Base-by-base conservation (phyloP, 73 alveolate species). In the Stentor coeruleus region DNA sequence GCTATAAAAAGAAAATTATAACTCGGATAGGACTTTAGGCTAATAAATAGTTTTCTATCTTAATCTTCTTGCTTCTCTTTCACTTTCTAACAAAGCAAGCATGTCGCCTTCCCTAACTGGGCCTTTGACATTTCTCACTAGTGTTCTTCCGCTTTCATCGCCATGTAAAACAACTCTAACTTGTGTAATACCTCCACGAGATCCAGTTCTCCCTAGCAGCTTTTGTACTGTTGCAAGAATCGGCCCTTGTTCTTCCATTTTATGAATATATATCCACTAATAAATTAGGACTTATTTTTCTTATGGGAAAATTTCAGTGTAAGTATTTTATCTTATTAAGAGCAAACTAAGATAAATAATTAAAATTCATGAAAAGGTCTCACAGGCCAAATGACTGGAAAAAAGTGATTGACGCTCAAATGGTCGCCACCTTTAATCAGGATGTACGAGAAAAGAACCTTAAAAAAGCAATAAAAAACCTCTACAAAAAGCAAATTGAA, bases 171-270 rank as follows among this genome's bases (percentile, higher is more conserved):
- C 84, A 76, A 87, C 97, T 60, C 90, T 95, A 74, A 97, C 99
- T 90, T 97, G 99, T 83, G 98, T 96, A 83, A 97, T 96, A 76
- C 99, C 99, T 57, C 99, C 99, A 87, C 99, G 96, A 82, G 99
- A 96, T 4, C 99, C 99, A 82, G 88, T 72, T 35, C 85, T 41
- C 14, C 89, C 89, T 74, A 83, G 55, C 60, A 83, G 57, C 85
- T 83, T 83, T 84, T 83, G 85, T 14, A 83, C 89, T 59, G 39
- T 83, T 33, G 89, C 89, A 49, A 83, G 85, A 74, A 76, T 83
- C 3, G 81, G 81, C n/a, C n/a, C n/a, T n/a, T n/a, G n/a, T n/a
- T n/a, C n/a, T n/a, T n/a, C n/a, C n/a, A n/a, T n/a, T n/a, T n/a
- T n/a, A n/a, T n/a, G n/a, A n/a, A n/a, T n/a, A n/a, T n/a, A n/a